phyloP scores from a whole-genome alignment of 2,329 filamentous ascomycete genomes.

The Karstenula rhodostoma region DNA sequence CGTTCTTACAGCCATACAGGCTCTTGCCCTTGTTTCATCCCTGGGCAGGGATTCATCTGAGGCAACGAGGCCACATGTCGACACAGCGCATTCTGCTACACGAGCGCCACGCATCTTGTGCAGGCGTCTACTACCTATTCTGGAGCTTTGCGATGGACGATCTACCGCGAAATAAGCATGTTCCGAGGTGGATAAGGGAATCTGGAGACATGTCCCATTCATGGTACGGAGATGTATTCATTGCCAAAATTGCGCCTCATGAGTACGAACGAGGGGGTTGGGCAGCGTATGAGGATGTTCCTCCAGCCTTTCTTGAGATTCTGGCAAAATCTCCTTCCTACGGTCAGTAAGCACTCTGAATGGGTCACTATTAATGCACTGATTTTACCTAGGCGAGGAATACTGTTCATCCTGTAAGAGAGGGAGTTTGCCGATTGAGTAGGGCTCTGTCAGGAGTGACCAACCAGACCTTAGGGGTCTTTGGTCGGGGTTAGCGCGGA shows the following conservation, averaged over 20 bases:
- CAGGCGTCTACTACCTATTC: conserved; percentile 7
- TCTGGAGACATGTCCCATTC: background rate
- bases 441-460: no score
- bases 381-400: conserved; percentile 14
- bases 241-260: conserved; percentile 3
- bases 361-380: background rate
- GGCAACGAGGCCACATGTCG: background rate
- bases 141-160: conserved; percentile 6
- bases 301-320: background rate
- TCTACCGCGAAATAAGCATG: conserved; percentile 6
- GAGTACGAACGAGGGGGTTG: conserved; percentile 1
- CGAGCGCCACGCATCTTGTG: background rate
- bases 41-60: background rate
- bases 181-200: background rate
- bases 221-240: conserved; percentile 7
- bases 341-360: background rate
- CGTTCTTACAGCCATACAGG: conserved; percentile 3
- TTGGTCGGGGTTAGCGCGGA: no score
- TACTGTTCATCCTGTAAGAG: conserved; percentile 15
- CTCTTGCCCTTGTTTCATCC: background rate
- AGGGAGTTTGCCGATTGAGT: background rate
- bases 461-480: no score
- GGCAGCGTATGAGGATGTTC: conserved; percentile 8
- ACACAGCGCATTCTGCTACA: background rate
- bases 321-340: background rate